phyloP scores from a whole-genome alignment of 192 early-diverging fungal genomes.

The Helicostylum pulchrum region DNA sequence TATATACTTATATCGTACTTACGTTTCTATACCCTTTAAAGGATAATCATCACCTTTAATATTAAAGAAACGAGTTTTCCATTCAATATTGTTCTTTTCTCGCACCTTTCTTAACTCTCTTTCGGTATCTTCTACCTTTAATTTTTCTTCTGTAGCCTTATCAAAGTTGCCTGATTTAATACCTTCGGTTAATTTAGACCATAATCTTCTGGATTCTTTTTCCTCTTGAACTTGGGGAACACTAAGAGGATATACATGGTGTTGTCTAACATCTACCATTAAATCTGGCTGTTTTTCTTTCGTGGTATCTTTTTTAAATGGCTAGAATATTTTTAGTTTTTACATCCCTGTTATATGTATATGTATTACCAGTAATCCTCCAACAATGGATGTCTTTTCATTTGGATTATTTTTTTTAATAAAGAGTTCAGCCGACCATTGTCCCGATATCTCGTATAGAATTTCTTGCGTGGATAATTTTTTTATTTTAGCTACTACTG shows the following conservation, averaged over 20 bases:
- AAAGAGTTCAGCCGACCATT: slow-evolving; percentile 81
- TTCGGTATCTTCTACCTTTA: slow-evolving; percentile 69
- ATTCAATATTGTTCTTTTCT: slow-evolving; percentile 23
- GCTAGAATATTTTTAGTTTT: not conserved
- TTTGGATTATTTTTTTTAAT: slow-evolving; percentile 33
- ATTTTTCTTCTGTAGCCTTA: slow-evolving; percentile 66
- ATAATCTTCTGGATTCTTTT: slow-evolving; percentile 81
- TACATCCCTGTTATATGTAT: too few relatives aligned
- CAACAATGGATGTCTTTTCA: not conserved
- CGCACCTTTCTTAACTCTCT: slow-evolving; percentile 35
- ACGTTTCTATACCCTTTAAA: slow-evolving; percentile 24
- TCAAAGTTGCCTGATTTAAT: slow-evolving; percentile 61
- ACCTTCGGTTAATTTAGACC: slow-evolving; percentile 72
- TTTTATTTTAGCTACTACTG: slow-evolving; percentile 79
- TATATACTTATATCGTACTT: not conserved
- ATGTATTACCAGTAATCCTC: slow-evolving; percentile 4
- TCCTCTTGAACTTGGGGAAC: slow-evolving; percentile 59
- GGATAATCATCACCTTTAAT: slow-evolving; percentile 19
- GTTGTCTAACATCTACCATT: slow-evolving; percentile 1
- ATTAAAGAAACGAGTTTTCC: slow-evolving; percentile 31
- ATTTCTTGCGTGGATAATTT: slow-evolving; percentile 69
- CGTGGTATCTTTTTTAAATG: not conserved
- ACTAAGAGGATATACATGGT: not conserved
- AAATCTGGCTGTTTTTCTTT: not conserved
- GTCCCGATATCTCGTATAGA: slow-evolving; percentile 79